Conservation (phyloP, 2,329 filamentous ascomycete genomes). For the Aspergillus pseudoterreus region DNA sequence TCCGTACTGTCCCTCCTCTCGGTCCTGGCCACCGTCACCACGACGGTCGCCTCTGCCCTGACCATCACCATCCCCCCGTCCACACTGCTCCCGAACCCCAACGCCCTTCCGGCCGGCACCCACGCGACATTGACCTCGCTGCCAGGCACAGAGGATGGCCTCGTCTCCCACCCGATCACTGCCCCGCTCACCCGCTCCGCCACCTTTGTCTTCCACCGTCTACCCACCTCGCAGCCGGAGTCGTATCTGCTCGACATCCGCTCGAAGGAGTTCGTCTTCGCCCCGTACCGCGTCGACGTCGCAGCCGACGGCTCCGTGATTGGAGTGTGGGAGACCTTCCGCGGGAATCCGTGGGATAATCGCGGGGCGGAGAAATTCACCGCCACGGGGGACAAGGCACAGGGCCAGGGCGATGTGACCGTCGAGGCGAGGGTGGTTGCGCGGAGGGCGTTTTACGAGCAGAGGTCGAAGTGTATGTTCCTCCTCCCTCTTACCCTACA, state of each 20-base stretch:
- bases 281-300: slow-evolving; percentile 72
- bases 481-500: not conserved
- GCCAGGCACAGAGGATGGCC: slow-evolving; percentile 8
- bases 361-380: slow-evolving; percentile 57
- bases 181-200: slow-evolving; percentile 66
- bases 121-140: slow-evolving; percentile 50
- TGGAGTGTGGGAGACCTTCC: slow-evolving; percentile 76
- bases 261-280: slow-evolving; percentile 70
- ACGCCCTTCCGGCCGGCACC: slow-evolving; percentile 42
- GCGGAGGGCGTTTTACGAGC: slow-evolving; percentile 71
- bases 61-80: slow-evolving; percentile 41
- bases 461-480: slow-evolving; percentile 69
- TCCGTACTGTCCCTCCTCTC: slow-evolving; percentile 13
- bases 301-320: slow-evolving; percentile 48
- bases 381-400: slow-evolving; percentile 16
- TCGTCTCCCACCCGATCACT: no score
- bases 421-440: slow-evolving; percentile 62
- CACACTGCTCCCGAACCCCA: slow-evolving; percentile 42
- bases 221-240: slow-evolving; percentile 43
- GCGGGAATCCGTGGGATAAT: slow-evolving; percentile 87
- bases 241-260: slow-evolving; percentile 82
- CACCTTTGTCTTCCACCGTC: slow-evolving; percentile 71
- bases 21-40: slow-evolving; percentile 15
- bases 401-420: slow-evolving; percentile 30
- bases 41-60: slow-evolving; percentile 24